Evolutionary conservation across 1,139 yeast genomes (phyloP).

Genomic region (Hyphopichia wangnamkhiaoensis): DNA sequence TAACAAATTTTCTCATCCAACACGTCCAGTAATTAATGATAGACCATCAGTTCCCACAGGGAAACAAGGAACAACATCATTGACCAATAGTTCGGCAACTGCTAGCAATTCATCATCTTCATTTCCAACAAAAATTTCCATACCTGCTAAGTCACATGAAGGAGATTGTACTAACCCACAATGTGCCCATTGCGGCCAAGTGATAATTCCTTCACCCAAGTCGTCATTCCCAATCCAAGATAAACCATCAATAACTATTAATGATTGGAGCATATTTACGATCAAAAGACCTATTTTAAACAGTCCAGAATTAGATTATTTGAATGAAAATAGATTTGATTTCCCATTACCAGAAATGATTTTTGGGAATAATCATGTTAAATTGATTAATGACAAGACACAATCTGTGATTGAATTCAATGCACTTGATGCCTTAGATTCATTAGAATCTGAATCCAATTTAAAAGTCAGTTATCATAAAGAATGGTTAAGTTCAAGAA

Average conservation of each 20-base stretch:
- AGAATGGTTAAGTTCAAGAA: conserved; percentile 77
- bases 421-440: conserved; percentile 76
- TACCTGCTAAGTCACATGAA: conserved; percentile 35
- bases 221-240: conserved; percentile 64
- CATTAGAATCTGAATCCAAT: conserved; percentile 48
- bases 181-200: conserved; percentile 67
- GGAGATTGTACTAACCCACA: conserved; percentile 50
- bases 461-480: conserved; percentile 80
- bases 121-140: conserved; percentile 16
- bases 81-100: not conserved
- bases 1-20: not conserved
- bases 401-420: conserved; percentile 63
- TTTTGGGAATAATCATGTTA: conserved; percentile 83
- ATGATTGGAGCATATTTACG: conserved; percentile 77
- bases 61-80: not conserved
- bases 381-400: conserved; percentile 40
- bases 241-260: conserved; percentile 63
- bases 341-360: conserved; percentile 97
- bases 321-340: conserved; percentile 59
- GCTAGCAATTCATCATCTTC: conserved; percentile 1
- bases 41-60: not conserved
- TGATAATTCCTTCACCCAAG: conserved; percentile 72
- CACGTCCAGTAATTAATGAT: not conserved
- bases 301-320: conserved; percentile 69
- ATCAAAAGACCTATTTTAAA: conserved; percentile 75